Percentiles rank a stretch among this genome's conserved stretches.
Evolutionary conservation across 1,139 yeast species (phyloP).

Genomic region (Sugiyamaella sp.): DNA sequence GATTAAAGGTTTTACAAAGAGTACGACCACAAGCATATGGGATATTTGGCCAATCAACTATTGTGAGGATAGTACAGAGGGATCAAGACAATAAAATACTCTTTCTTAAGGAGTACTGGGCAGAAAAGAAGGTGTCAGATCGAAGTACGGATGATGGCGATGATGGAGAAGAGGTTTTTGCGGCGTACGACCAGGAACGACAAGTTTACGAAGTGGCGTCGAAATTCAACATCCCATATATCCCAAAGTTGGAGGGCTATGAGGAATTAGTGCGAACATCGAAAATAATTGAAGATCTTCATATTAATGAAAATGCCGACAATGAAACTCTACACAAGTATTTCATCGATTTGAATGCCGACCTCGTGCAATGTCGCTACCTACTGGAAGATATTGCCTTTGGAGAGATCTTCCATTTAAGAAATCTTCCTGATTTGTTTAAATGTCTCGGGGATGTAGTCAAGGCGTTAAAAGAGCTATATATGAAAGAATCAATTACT

Average conservation of each 20-base stretch:
- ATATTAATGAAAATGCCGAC: neutral
- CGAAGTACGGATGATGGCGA: neutral
- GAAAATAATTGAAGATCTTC: neutral
- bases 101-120: conserved; percentile 6
- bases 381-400: conserved; percentile 1
- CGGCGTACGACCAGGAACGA: neutral
- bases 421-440: neutral
- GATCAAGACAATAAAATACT: neutral
- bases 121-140: neutral
- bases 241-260: conserved; percentile 5
- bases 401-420: neutral
- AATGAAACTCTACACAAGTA: conserved; percentile 2
- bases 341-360: neutral
- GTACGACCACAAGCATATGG: neutral
- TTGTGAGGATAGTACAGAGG: conserved; percentile 6
- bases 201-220: conserved; percentile 1
- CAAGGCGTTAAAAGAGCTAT: neutral
- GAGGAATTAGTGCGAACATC: neutral
- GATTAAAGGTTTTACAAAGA: conserved; percentile 1
- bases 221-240: neutral
- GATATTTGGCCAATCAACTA: conserved; percentile 6
- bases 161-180: neutral
- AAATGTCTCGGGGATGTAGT: neutral
- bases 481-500: neutral
- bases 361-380: conserved; percentile 4